phyloP scores from a whole-genome alignment of 495 filamentous ascomycete species.

The Cercophora sp. region DNA sequence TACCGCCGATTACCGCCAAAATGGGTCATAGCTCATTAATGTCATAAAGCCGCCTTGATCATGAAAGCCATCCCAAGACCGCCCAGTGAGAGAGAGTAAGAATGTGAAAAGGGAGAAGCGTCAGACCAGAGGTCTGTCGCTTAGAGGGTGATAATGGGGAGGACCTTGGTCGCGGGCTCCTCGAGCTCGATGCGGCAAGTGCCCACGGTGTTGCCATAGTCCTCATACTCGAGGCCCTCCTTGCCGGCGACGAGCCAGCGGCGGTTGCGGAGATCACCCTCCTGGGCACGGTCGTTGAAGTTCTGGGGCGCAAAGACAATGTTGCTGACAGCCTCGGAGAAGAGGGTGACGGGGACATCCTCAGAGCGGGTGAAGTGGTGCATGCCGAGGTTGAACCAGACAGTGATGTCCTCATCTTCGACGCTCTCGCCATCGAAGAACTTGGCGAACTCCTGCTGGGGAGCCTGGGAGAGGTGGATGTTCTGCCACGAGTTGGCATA shows the following conservation, averaged over 20 bases:
- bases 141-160: no score
- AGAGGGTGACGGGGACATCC: slow-evolving; percentile 52
- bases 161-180: slow-evolving; percentile 15
- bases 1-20: no score
- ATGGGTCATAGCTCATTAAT: no score
- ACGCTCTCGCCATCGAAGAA: slow-evolving; percentile 52
- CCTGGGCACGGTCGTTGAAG: slow-evolving; percentile 26
- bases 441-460: slow-evolving; percentile 50
- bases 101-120: no score
- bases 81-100: no score
- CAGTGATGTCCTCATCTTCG: slow-evolving; percentile 46
- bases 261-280: slow-evolving; percentile 18
- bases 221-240: slow-evolving; percentile 12
- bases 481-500: slow-evolving; percentile 46
- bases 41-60: no score
- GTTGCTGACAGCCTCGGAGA: slow-evolving; percentile 42
- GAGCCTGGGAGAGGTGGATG: slow-evolving; percentile 41
- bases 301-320: slow-evolving; percentile 48
- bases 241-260: slow-evolving; percentile 13
- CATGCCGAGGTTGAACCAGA: slow-evolving; percentile 54
- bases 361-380: slow-evolving; percentile 54
- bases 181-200: slow-evolving; percentile 13
- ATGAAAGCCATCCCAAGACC: no score
- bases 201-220: slow-evolving; percentile 16
- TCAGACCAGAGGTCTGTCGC: no score